These are phyloP conservation scores for Microdochium trichocladiopsis DNA, from an alignment of 2,329 filamentous ascomycete species.

Conservation along the genomic window DNA sequence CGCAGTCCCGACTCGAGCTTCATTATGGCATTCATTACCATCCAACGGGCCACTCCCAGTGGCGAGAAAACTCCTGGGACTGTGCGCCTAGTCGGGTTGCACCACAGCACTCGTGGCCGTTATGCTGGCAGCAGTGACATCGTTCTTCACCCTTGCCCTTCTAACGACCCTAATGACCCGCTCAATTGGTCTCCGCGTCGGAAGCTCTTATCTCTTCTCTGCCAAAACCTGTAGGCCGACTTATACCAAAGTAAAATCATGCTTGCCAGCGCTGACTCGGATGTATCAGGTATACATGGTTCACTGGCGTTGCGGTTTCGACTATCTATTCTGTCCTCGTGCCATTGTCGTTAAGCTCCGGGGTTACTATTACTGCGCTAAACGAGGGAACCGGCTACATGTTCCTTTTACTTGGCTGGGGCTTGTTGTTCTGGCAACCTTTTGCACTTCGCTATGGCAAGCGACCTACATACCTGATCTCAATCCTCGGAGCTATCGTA, in stretches of 20 bases:
- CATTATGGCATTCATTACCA: too few relatives aligned
- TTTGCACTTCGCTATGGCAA: constrained; percentile 39
- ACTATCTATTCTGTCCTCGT: constrained; percentile 21
- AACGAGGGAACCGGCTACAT: constrained; percentile 23
- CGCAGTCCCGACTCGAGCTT: too few relatives aligned
- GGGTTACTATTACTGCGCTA: constrained; percentile 14
- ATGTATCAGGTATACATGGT: constrained; percentile 24
- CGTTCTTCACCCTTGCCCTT: constrained; percentile 44
- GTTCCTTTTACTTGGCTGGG: constrained; percentile 35
- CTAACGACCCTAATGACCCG: constrained; percentile 42
- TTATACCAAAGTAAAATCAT: constrained; percentile 14
- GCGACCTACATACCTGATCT: constrained; percentile 28
- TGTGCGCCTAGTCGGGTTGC: constrained; percentile 30
- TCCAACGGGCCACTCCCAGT: too few relatives aligned
- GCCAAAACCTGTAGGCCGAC: constrained; percentile 13
- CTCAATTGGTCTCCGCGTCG: constrained; percentile 36
- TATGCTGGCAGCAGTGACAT: constrained; percentile 30
- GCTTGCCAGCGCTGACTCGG: constrained; percentile 17
- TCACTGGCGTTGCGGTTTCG: constrained; percentile 28
- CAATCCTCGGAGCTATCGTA: constrained; percentile 21
- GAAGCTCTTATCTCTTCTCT: constrained; percentile 17
- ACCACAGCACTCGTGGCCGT: constrained; percentile 20
- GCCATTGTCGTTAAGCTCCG: constrained; percentile 14
- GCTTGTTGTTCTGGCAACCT: constrained; percentile 38
- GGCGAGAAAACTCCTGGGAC: constrained; percentile 34